These are phyloP conservation scores for Cotoneaster glaucophyllus DNA, from an alignment of 306 rosid species.

Conservation along the genomic window DNA sequence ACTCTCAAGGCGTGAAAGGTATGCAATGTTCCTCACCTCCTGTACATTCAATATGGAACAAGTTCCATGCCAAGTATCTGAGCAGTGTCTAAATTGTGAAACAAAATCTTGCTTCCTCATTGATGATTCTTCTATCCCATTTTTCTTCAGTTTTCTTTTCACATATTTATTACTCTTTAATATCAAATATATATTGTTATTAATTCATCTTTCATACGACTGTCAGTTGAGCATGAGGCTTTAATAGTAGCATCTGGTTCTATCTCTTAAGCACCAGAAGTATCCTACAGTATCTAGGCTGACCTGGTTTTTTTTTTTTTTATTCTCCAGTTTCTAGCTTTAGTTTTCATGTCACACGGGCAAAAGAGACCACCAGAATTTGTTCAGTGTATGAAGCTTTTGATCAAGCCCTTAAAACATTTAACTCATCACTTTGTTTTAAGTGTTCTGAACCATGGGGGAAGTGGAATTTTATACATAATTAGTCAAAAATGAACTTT, in stretches of 20 bases:
- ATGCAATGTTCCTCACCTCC: not conserved
- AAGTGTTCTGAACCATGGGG: not conserved
- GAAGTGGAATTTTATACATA: not conserved
- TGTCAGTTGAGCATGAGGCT: not conserved
- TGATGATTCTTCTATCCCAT: not conserved
- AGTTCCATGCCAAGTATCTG: not conserved
- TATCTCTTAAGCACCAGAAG: not conserved
- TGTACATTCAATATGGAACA: not conserved
- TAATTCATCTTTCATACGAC: not conserved
- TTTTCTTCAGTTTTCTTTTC: not conserved
- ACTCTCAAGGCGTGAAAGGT: conserved; percentile 99
- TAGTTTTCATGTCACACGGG: not conserved
- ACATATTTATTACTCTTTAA: not conserved
- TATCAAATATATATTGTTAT: not conserved
- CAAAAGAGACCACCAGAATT: not conserved
- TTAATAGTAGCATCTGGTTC: not conserved
- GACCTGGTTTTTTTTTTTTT: not conserved
- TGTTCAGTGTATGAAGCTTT: not conserved
- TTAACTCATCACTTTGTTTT: not conserved
- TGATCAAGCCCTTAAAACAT: not conserved
- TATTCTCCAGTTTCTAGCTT: not conserved
- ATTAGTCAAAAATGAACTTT: not conserved
- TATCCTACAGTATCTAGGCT: not conserved
- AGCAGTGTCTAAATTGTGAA: not conserved
- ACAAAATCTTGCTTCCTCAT: not conserved